phyloP scores from a whole-genome alignment of 2,329 filamentous ascomycete genomes.

The Phyllosticta citriasiana region DNA sequence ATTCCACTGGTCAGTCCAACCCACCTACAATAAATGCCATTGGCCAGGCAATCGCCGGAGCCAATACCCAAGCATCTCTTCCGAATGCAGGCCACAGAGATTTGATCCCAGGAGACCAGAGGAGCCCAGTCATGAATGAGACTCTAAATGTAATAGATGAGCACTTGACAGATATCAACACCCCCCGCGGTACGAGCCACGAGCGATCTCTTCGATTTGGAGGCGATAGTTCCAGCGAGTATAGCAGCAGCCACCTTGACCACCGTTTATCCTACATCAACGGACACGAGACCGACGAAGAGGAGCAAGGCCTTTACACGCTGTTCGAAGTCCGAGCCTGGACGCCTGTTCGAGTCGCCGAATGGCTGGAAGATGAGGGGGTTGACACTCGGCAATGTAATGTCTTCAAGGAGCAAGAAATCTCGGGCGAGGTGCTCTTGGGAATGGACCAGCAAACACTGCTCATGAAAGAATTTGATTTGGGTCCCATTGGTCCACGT shows the following conservation, averaged over 20 bases:
- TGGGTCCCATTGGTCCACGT: slow-evolving; percentile 80
- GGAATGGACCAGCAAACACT: slow-evolving; percentile 93
- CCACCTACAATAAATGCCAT: slow-evolving; percentile 24
- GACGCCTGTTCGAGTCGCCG: slow-evolving; percentile 73
- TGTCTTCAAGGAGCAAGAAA: slow-evolving; percentile 92
- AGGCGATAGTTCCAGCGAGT: slow-evolving; percentile 71
- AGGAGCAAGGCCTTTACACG: slow-evolving; percentile 63
- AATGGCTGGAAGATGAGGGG: slow-evolving; percentile 75
- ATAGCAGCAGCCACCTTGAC: slow-evolving; percentile 61
- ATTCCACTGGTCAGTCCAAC: neutral
- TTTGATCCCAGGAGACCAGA: slow-evolving; percentile 26
- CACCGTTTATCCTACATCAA: slow-evolving; percentile 83
- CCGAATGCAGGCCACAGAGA: neutral
- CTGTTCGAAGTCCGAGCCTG: slow-evolving; percentile 68
- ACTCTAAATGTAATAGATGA: slow-evolving; percentile 94
- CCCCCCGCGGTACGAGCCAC: slow-evolving; percentile 45
- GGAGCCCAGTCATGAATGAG: slow-evolving; percentile 80
- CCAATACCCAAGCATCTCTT: neutral
- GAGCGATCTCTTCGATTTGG: slow-evolving; percentile 41
- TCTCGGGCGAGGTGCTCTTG: slow-evolving; percentile 82
- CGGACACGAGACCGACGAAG: slow-evolving; percentile 90
- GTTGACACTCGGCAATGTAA: slow-evolving; percentile 87
- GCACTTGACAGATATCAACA: slow-evolving; percentile 81
- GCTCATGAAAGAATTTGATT: slow-evolving; percentile 89
- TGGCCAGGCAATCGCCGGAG: slow-evolving; percentile 35